Conservation (phyloP, 2,329 filamentous ascomycete species). For the Sarocladium brachiariae region DNA sequence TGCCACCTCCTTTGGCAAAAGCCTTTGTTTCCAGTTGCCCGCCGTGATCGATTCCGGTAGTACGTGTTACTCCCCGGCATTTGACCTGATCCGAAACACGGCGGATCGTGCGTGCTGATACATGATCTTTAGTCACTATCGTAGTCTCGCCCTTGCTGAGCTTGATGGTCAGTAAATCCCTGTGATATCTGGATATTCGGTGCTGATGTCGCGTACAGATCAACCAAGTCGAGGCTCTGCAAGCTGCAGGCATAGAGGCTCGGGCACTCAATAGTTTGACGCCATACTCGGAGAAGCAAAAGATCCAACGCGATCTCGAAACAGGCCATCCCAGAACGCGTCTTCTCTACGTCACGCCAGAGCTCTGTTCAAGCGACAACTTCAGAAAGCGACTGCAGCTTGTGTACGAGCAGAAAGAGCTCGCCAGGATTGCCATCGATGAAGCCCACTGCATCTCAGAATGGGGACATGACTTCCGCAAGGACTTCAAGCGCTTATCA, state of each 20-base stretch:
- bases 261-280: slow-evolving; percentile 85
- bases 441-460: slow-evolving; percentile 97
- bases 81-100: background rate
- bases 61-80: slow-evolving; percentile 35
- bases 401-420: slow-evolving; percentile 72
- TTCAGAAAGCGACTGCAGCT: slow-evolving; percentile 70
- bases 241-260: slow-evolving; percentile 67
- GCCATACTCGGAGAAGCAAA: slow-evolving; percentile 52
- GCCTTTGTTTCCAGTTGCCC: slow-evolving; percentile 85
- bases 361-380: slow-evolving; percentile 69
- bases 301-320: slow-evolving; percentile 73
- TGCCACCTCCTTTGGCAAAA: slow-evolving; percentile 86
- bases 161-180: slow-evolving; percentile 58
- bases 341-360: slow-evolving; percentile 88
- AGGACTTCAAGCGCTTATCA: slow-evolving; percentile 76
- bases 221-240: slow-evolving; percentile 82
- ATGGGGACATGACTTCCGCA: slow-evolving; percentile 98
- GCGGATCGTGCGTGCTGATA: slow-evolving; percentile 1
- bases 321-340: slow-evolving; percentile 79
- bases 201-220: slow-evolving; percentile 45
- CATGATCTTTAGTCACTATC: slow-evolving; percentile 60
- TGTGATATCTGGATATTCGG: no score
- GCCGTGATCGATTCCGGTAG: slow-evolving; percentile 82
- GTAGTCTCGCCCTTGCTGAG: slow-evolving; percentile 85
- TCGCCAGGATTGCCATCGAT: slow-evolving; percentile 84